Percentiles rank a stretch among this genome's conserved stretches.
phyloP scores from a whole-genome alignment of 2,329 filamentous ascomycete species.

The Byssothecium circinans region DNA sequence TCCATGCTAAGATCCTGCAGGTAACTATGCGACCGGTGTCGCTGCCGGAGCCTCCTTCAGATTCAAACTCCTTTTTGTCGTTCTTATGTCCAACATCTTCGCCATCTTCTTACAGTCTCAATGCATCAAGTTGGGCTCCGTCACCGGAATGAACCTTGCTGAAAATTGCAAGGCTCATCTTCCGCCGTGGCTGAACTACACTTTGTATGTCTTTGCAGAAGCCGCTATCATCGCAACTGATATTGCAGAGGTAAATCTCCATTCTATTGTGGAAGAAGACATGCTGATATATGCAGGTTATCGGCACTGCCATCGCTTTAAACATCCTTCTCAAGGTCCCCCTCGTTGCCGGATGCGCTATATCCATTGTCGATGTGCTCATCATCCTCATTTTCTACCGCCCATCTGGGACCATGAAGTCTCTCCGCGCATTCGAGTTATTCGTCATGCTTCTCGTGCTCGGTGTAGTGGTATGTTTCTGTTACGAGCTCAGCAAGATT shows the following conservation, averaged over 20 bases:
- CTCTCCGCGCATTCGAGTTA: constrained; percentile 56
- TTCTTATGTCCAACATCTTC: constrained; percentile 69
- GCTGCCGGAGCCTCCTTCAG: constrained; percentile 67
- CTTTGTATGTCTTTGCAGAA: constrained; percentile 58
- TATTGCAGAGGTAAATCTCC: constrained; percentile 53
- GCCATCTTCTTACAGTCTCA: constrained; percentile 71
- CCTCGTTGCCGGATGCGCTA: constrained; percentile 59
- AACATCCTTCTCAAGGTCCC: constrained; percentile 58
- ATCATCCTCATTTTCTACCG: constrained; percentile 60
- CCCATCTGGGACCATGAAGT: constrained; percentile 55
- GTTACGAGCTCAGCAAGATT: constrained; percentile 58
- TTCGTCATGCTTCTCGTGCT: constrained; percentile 58
- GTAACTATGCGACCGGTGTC: constrained; percentile 72
- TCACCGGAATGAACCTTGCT: constrained; percentile 54
- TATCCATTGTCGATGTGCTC: constrained; percentile 59
- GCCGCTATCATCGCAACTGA: constrained; percentile 61
- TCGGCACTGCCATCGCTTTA: constrained; percentile 60
- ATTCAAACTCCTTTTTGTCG: constrained; percentile 68
- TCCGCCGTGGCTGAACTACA: constrained; percentile 57
- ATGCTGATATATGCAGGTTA: constrained; percentile 44
- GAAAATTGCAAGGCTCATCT: constrained; percentile 54
- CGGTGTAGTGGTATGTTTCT: constrained; percentile 60
- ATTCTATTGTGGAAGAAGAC: background rate
- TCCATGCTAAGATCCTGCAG: constrained; percentile 31
- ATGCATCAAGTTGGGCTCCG: constrained; percentile 60